Conservation (phyloP, 805 yeast species). For the Candida maesae region DNA sequence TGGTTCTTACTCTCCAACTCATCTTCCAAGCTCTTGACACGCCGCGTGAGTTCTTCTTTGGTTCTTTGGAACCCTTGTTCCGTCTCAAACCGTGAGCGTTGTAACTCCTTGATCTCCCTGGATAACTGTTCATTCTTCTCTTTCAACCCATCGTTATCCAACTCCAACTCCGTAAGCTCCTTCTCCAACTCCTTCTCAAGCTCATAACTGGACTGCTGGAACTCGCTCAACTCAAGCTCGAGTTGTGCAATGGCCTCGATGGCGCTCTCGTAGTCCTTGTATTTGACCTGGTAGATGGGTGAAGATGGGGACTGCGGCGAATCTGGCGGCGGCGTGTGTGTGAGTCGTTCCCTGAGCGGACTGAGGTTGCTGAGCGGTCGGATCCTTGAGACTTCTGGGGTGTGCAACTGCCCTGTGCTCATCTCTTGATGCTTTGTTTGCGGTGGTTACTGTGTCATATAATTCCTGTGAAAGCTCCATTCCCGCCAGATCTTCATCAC, state of each 20-base stretch:
- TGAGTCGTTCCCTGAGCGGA: conserved; percentile 7
- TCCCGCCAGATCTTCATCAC: not conserved
- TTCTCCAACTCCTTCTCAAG: conserved; percentile 42
- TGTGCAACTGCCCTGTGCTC: not conserved
- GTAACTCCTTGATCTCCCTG: conserved; percentile 27
- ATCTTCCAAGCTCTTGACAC: conserved; percentile 26
- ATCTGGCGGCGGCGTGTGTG: conserved; percentile 7
- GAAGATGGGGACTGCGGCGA: conserved; percentile 14
- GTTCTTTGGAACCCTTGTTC: conserved; percentile 26
- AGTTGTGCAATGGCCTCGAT: conserved; percentile 36
- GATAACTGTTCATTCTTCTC: conserved; percentile 19
- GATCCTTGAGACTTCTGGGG: conserved; percentile 3
- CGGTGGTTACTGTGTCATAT: no score
- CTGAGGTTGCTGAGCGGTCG: conserved; percentile 4
- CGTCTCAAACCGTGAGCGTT: conserved; percentile 24
- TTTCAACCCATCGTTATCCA: conserved; percentile 23
- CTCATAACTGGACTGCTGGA: conserved; percentile 40
- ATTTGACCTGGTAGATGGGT: conserved; percentile 21
- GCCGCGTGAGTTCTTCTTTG: conserved; percentile 17
- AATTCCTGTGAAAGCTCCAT: not conserved
- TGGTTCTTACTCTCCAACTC: conserved; percentile 30
- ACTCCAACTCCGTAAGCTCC: conserved; percentile 33
- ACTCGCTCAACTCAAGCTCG: conserved; percentile 39
- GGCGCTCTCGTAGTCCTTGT: conserved; percentile 29
- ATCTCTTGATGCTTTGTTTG: not conserved